These are phyloP conservation scores for Crithidia mellificae DNA, from an alignment of 208 protist species.

Conservation along the genomic window DNA sequence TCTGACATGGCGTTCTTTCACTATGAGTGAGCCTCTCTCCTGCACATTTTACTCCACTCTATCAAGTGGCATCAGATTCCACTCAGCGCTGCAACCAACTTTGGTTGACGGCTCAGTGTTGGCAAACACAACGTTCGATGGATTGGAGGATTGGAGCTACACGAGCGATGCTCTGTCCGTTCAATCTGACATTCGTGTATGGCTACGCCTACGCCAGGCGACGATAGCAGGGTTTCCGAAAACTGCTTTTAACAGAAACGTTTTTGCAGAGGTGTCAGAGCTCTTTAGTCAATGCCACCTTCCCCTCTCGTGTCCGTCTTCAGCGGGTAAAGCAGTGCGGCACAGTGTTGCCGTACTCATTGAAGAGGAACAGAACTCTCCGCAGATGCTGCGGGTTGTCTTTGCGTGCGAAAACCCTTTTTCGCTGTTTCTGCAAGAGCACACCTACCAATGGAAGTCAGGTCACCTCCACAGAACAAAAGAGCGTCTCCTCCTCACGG, in stretches of 20 bases:
- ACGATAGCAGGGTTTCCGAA: no score
- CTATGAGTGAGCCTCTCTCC: background rate
- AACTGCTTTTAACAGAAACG: no score
- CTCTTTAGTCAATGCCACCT: constrained; percentile 7
- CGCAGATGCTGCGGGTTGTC: constrained; percentile 3
- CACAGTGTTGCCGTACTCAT: constrained; percentile 10
- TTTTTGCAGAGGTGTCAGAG: no score
- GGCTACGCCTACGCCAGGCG: constrained; percentile 12
- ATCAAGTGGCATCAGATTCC: no score
- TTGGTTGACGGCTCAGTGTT: background rate
- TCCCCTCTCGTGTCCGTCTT: background rate
- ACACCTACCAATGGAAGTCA: constrained; percentile 11
- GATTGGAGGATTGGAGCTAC: no score
- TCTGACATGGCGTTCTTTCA: background rate
- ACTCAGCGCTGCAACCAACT: constrained; percentile 4
- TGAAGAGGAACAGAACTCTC: background rate
- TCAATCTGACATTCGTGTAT: constrained; percentile 2
- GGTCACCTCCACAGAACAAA: background rate
- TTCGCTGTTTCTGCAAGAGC: constrained; percentile 19
- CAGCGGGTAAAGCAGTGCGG: background rate
- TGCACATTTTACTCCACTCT: constrained; percentile 15
- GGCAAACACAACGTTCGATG: no score
- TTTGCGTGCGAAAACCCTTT: constrained; percentile 10
- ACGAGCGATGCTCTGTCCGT: no score
- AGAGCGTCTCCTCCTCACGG: constrained; percentile 13